phyloP scores from a whole-genome alignment of 2,329 filamentous ascomycete genomes.

The Fusarium torreyae region DNA sequence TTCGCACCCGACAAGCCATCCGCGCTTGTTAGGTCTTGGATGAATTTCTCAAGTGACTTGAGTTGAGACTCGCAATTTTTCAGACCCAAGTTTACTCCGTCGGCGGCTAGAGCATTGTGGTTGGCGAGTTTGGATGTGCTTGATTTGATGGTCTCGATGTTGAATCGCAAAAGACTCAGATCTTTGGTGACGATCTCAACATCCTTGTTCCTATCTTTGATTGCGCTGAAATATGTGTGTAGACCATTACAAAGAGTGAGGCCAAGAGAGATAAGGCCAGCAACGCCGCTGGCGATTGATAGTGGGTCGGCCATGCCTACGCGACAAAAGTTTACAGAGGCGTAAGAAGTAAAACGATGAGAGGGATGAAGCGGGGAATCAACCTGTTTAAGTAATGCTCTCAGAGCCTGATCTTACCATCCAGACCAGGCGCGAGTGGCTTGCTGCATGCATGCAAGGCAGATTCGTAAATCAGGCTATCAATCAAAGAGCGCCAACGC shows the following conservation, averaged over 20 bases:
- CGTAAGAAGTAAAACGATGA: background rate
- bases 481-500: background rate
- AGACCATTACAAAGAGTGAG: background rate
- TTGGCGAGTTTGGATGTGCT: accelerated
- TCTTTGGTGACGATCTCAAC: accelerated
- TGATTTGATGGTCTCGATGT: background rate
- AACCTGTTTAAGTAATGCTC: background rate
- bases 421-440: too few relatives aligned
- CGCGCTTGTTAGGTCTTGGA: accelerated
- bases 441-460: background rate
- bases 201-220: background rate
- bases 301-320: conserved; percentile 6
- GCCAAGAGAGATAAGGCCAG: conserved; percentile 16
- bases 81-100: background rate
- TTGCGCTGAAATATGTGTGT: background rate
- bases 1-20: accelerated
- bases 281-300: background rate
- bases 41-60: accelerated
- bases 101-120: background rate
- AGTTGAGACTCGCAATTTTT: background rate
- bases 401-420: background rate
- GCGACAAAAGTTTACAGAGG: background rate
- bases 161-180: background rate
- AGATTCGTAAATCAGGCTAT: background rate
- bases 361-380: background rate